Evolutionary conservation across 2,329 filamentous ascomycete species (phyloP).

Genomic region (Bertia moriformis): DNA sequence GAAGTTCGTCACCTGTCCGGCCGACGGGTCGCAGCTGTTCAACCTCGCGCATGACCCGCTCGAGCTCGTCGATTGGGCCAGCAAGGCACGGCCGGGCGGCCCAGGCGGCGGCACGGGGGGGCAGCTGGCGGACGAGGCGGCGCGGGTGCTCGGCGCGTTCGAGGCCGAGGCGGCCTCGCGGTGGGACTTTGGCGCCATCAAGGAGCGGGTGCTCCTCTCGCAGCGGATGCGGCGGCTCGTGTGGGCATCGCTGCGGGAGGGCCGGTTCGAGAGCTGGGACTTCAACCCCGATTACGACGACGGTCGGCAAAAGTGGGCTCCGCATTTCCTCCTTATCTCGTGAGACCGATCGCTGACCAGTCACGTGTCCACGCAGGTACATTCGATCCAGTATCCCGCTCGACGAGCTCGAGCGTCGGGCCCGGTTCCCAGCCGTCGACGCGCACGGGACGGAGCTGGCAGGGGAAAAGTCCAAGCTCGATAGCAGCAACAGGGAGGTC

Average conservation of each 20-base stretch:
- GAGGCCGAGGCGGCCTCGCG: conserved; percentile 58
- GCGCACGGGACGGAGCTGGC: conserved; percentile 28
- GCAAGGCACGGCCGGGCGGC: conserved; percentile 20
- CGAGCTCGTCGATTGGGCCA: conserved; percentile 58
- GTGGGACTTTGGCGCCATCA: conserved; percentile 74
- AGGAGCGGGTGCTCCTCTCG: conserved; percentile 56
- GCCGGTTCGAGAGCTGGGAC: conserved; percentile 72
- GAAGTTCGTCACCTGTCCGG: conserved; percentile 82
- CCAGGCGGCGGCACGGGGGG: conserved; percentile 9
- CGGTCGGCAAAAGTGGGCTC: conserved; percentile 49
- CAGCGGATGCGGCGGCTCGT: conserved; percentile 69
- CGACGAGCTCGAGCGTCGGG: conserved; percentile 65
- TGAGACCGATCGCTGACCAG: not conserved
- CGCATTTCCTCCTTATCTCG: not conserved
- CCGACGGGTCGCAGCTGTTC: conserved; percentile 72
- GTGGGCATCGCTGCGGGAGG: conserved; percentile 66
- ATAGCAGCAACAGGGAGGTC: too few species aligned
- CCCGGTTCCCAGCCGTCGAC: conserved; percentile 56
- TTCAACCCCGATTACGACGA: conserved; percentile 59
- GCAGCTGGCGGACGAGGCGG: conserved; percentile 25
- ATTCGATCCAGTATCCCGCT: conserved; percentile 73
- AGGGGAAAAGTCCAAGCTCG: too few species aligned
- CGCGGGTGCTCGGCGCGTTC: conserved; percentile 47
- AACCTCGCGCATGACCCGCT: conserved; percentile 63
- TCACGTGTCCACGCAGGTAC: too few species aligned